Evolutionary conservation across 2,329 filamentous ascomycete species (phyloP), one percentile per base, ranked within the genome.

Genomic region (Exutisphaerella laricina): DNA sequence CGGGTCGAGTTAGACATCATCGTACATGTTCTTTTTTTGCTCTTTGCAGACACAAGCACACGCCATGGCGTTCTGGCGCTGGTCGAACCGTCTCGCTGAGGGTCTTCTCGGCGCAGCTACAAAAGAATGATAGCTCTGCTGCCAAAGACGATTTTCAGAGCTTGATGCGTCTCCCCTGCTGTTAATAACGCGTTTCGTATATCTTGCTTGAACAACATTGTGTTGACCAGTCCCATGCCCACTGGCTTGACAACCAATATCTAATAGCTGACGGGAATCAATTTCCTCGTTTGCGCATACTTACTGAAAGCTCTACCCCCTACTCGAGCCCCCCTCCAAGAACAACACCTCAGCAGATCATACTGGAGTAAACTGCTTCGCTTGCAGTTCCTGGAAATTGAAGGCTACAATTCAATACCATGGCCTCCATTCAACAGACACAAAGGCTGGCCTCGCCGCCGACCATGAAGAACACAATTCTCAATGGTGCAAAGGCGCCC

Each of bases 341-440:
- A n/a, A 26, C 12, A 26, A 26, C 12, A 26, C 23, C 23, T n/a
- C n/a, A n/a, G 12, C 6, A 12, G 23, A 26, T 7, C 7, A 35
- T 14, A n/a, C 33, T 35, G 8, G 4, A 22, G 33, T 12, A 22
- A 8, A 8, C 18, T 7, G 17, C 14, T 17, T 20, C 20, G 8
- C 18, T 12, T 5, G 5, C 9, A 5, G 14, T 1, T 3, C 8
- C 8, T 7, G 14, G 14, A 1, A 23, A 8, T 14, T n/a, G n/a
- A 4, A 8, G 14, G 20, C 4, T 8, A 35, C 33, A 21, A n/a
- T n/a, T 20, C 3, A 14, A 33, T n/a, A n/a, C n/a, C n/a, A 17
- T n/a, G 20, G 16, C 33, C 12, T 34, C 8, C 18, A 49, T 49
- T 39, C 43, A 42, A 34, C 40, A 29, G 28, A 39, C 48, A 31